A percentile compares a stretch with the other conserved stretches of the same genome.
Conservation (phyloP, 1,284 basidiomycete genomes). For the Malassezia restricta region DNA sequence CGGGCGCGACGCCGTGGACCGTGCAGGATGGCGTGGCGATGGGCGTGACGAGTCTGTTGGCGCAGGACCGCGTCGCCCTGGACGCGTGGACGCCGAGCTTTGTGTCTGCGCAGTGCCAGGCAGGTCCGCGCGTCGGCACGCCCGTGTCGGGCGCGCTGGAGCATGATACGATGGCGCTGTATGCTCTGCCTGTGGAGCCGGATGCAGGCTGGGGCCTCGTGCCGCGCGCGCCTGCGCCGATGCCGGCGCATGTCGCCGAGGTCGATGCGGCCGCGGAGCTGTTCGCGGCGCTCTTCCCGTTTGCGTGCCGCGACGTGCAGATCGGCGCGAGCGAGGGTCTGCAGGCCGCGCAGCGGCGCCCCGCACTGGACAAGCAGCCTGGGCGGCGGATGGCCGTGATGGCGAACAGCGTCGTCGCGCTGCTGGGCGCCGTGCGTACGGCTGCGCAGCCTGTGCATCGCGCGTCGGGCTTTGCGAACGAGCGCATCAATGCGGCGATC, state of each 20-base stretch:
- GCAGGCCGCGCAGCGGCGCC: slow-evolving; percentile 55
- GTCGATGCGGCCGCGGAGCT: slow-evolving; percentile 80
- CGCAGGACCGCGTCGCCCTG: slow-evolving; percentile 10
- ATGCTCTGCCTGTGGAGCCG: slow-evolving; percentile 31
- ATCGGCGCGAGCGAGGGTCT: slow-evolving; percentile 60
- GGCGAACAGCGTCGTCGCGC: slow-evolving; percentile 68
- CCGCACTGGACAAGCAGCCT: slow-evolving; percentile 73
- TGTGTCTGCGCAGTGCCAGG: background rate
- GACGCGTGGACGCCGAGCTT: background rate
- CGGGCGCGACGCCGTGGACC: slow-evolving; percentile 73
- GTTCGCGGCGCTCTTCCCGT: slow-evolving; percentile 63
- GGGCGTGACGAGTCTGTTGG: slow-evolving; percentile 64
- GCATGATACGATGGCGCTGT: slow-evolving; percentile 70
- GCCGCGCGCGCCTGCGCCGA: slow-evolving; percentile 54
- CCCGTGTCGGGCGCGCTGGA: slow-evolving; percentile 75
- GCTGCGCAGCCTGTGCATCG: slow-evolving; percentile 23
- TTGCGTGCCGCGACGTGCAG: slow-evolving; percentile 63
- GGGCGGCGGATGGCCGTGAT: slow-evolving; percentile 77
- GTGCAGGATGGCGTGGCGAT: slow-evolving; percentile 79
- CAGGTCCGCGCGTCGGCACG: slow-evolving; percentile 37
- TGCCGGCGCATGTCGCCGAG: slow-evolving; percentile 67
- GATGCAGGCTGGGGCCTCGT: slow-evolving; percentile 15
- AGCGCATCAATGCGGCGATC: slow-evolving; percentile 61
- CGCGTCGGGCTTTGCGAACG: slow-evolving; percentile 47
- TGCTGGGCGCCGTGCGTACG: slow-evolving; percentile 60